Percentiles rank a stretch among this genome's conserved stretches.
These are phyloP conservation scores for Handroanthus guayacan DNA, from an alignment of 257 asterid genomes.

Conservation along the genomic window DNA sequence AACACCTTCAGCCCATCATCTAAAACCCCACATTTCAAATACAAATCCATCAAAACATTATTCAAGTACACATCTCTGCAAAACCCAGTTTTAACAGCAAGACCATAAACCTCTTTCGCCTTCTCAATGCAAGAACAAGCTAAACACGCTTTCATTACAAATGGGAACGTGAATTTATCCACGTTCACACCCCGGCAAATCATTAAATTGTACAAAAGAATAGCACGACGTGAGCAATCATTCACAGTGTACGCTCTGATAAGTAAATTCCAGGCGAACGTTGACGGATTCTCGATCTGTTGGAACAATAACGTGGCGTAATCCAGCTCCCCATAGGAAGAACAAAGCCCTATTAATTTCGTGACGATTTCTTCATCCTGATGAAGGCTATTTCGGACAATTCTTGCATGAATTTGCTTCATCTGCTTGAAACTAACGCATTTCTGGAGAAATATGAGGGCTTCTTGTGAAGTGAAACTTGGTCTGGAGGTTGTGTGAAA, in stretches of 20 bases:
- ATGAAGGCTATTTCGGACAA: slow-evolving; percentile 48
- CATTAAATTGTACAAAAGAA: slow-evolving; percentile 53
- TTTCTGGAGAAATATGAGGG: slow-evolving; percentile 49
- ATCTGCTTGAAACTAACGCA: slow-evolving; percentile 55
- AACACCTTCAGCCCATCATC: slow-evolving; percentile 60
- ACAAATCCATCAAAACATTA: slow-evolving; percentile 65
- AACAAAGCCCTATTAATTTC: slow-evolving; percentile 55
- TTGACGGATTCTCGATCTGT: slow-evolving; percentile 46
- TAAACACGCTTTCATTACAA: slow-evolving; percentile 65
- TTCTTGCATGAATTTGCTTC: slow-evolving; percentile 56
- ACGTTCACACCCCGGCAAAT: slow-evolving; percentile 47
- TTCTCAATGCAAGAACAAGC: slow-evolving; percentile 48
- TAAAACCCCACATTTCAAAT: slow-evolving; percentile 55
- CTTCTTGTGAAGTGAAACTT: slow-evolving; percentile 50
- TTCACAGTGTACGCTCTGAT: slow-evolving; percentile 51
- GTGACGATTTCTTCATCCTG: slow-evolving; percentile 45
- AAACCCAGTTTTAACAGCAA: slow-evolving; percentile 56
- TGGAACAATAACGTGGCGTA: slow-evolving; percentile 50
- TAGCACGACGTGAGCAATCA: slow-evolving; percentile 45
- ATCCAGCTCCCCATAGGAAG: slow-evolving; percentile 48
- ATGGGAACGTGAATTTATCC: slow-evolving; percentile 65
- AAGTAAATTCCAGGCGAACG: slow-evolving; percentile 55
- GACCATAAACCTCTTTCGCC: slow-evolving; percentile 65
- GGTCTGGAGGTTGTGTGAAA: slow-evolving; percentile 31
- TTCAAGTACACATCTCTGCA: slow-evolving; percentile 54